Percentiles rank a stretch among this genome's conserved stretches.
Conservation (phyloP, 208 protist genomes). For the Trypanosoma melophagium region DNA sequence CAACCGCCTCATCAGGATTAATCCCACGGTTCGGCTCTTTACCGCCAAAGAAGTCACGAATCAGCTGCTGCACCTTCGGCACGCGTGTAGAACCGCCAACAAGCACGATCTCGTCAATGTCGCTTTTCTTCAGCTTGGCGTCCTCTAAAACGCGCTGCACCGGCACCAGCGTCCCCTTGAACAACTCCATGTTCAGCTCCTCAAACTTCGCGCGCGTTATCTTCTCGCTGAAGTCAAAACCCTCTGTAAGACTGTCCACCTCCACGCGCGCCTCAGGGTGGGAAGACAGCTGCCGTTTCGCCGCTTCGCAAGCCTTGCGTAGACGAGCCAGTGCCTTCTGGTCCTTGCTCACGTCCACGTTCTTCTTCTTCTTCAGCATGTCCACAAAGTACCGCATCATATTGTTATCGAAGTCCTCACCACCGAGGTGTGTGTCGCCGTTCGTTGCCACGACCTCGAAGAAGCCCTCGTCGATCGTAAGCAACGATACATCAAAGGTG, state of each 20-base stretch:
- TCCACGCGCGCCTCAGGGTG: conserved; percentile 93
- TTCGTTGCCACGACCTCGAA: conserved; percentile 98
- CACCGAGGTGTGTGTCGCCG: conserved; percentile 98
- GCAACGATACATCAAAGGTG: conserved; percentile 97
- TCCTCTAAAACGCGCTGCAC: conserved; percentile 90
- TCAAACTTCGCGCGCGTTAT: conserved; percentile 98
- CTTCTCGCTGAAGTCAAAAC: conserved; percentile 96
- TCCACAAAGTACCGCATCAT: conserved; percentile 96
- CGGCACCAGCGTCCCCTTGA: conserved; percentile 76
- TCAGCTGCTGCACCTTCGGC: conserved; percentile 97
- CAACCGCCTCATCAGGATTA: conserved; percentile 94
- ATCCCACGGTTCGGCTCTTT: conserved; percentile 93
- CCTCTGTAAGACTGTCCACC: conserved; percentile 97
- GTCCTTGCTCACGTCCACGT: conserved; percentile 77
- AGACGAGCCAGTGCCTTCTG: conserved; percentile 73
- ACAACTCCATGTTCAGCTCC: conserved; percentile 92
- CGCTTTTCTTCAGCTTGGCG: conserved; percentile 81
- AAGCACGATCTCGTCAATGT: conserved; percentile 94
- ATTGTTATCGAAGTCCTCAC: conserved; percentile 90
- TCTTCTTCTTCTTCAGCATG: conserved; percentile 93
- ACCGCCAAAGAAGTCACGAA: conserved; percentile 92
- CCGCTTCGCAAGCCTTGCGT: conserved; percentile 89
- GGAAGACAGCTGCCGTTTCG: conserved; percentile 97
- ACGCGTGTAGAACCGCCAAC: conserved; percentile 97
- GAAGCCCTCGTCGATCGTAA: conserved; percentile 98